phyloP scores from a whole-genome alignment of 306 rosid genomes.

The Abrus pulchellus region DNA sequence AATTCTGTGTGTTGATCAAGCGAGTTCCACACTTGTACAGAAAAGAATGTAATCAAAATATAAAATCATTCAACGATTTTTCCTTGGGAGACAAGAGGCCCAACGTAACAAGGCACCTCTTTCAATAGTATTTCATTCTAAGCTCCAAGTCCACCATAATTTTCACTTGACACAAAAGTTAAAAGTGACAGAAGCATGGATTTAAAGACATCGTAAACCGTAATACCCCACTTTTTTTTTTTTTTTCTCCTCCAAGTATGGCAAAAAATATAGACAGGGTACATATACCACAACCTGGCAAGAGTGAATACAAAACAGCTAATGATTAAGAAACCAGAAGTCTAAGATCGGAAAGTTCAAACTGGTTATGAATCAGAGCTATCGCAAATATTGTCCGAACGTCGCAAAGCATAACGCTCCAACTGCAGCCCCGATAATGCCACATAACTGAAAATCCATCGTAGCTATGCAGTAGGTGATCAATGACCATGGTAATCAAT shows the following conservation, averaged over 20 bases:
- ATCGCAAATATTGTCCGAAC: constrained; percentile 43
- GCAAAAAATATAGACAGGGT: constrained; percentile 42
- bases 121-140: constrained; percentile 25
- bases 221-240: constrained; percentile 23
- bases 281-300: constrained; percentile 46
- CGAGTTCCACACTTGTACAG: too few species aligned
- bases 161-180: constrained; percentile 28
- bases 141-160: constrained; percentile 33
- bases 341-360: constrained; percentile 40
- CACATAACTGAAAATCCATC: constrained; percentile 14
- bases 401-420: constrained; percentile 22
- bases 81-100: neutral
- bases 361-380: constrained; percentile 28
- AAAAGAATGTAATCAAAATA: neutral
- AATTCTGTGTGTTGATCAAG: too few species aligned
- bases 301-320: constrained; percentile 33
- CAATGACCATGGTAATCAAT: constrained; percentile 27
- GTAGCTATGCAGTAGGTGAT: constrained; percentile 16
- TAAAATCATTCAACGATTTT: neutral
- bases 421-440: constrained; percentile 27
- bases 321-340: constrained; percentile 43
- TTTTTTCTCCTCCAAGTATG: constrained; percentile 35
- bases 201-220: constrained; percentile 24
- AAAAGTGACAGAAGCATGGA: neutral
- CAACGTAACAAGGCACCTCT: neutral